phyloP scores from a whole-genome alignment of 1,139 yeast species.

The Pneumocystis murina region DNA sequence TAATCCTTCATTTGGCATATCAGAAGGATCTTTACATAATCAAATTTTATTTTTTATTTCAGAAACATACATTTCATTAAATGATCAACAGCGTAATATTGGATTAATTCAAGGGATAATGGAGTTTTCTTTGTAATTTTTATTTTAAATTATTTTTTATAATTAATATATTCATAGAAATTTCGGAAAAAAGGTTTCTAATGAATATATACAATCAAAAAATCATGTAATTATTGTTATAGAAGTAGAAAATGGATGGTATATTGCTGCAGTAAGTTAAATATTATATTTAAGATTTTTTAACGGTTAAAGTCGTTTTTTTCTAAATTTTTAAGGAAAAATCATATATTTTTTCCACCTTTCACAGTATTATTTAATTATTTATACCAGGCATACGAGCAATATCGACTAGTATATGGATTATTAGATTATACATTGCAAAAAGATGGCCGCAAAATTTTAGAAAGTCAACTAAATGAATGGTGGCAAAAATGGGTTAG shows the following conservation, averaged over 20 bases:
- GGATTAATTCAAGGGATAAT: constrained; percentile 17
- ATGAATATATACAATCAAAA: background rate
- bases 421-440: background rate
- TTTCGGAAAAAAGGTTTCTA: background rate
- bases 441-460: background rate
- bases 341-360: background rate
- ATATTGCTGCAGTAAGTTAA: background rate
- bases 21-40: constrained; percentile 16
- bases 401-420: background rate
- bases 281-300: background rate
- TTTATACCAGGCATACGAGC: background rate
- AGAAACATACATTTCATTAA: constrained; percentile 12
- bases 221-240: background rate
- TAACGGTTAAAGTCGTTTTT: background rate
- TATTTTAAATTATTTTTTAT: background rate
- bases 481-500: background rate
- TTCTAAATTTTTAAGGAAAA: background rate
- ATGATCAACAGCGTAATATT: constrained; percentile 16
- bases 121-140: constrained; percentile 15
- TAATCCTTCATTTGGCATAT: constrained; percentile 16
- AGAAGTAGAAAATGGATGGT: background rate
- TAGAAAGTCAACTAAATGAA: background rate
- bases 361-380: background rate
- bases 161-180: background rate
- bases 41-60: constrained; percentile 17